Percentiles rank a stretch among this genome's conserved stretches.
These are phyloP conservation scores for Teratosphaeria pseudoeucalypti DNA, from an alignment of 2,329 filamentous ascomycete species.

Conservation along the genomic window DNA sequence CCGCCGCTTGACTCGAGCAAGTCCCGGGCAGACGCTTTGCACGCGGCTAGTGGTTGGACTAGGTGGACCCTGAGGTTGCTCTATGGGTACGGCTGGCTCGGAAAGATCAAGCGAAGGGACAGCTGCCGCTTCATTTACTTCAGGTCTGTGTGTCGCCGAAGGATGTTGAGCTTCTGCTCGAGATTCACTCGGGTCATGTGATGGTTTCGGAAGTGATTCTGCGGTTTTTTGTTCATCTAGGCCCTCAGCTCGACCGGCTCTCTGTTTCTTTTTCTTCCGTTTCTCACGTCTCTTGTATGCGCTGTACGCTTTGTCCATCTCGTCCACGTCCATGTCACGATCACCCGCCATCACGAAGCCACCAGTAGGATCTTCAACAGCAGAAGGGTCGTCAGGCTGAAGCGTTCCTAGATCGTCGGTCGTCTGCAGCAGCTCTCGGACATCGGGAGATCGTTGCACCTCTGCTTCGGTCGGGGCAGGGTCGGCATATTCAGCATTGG, in stretches of 20 bases:
- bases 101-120: not conserved
- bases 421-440: not conserved
- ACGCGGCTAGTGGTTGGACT: slow-evolving; percentile 9
- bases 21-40: slow-evolving; percentile 13
- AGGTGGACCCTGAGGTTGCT: not conserved
- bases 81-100: not conserved
- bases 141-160: not conserved
- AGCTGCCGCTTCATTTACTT: not conserved
- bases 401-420: not conserved
- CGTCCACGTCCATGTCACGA: slow-evolving; percentile 24
- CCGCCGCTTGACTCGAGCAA: slow-evolving; percentile 16
- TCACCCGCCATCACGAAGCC: slow-evolving; percentile 8
- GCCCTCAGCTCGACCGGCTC: not conserved
- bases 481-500: not conserved
- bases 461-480: too few relatives aligned
- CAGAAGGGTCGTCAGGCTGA: not conserved
- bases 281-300: slow-evolving; percentile 25
- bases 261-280: slow-evolving; percentile 22
- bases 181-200: not conserved
- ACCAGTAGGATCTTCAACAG: slow-evolving; percentile 1
- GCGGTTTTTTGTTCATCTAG: not conserved
- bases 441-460: not conserved
- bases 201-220: not conserved
- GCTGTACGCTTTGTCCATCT: slow-evolving; percentile 24
- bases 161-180: not conserved